Conservation (phyloP, 1,139 yeast genomes). For the Geotrichum cucujoidarum region DNA sequence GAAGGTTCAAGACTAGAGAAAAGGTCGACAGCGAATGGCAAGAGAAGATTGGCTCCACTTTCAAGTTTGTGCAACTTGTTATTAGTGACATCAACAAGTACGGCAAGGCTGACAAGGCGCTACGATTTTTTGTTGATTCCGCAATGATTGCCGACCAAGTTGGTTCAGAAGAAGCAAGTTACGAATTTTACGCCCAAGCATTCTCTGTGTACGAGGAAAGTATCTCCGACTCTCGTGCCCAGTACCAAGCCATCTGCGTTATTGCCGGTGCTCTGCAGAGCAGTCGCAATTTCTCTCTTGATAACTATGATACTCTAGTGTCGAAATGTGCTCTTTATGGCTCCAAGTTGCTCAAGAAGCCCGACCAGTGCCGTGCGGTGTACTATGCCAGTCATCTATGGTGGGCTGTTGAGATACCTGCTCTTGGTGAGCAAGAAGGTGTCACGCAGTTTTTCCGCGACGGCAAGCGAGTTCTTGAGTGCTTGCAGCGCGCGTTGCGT, state of each 20-base stretch:
- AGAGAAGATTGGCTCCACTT: slow-evolving; percentile 46
- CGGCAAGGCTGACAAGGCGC: slow-evolving; percentile 48
- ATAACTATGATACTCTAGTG: slow-evolving; percentile 72
- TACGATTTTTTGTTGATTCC: slow-evolving; percentile 44
- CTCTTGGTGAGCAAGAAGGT: slow-evolving; percentile 47
- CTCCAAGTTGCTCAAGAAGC: slow-evolving; percentile 80
- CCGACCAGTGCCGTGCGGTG: slow-evolving; percentile 91
- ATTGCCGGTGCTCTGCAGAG: slow-evolving; percentile 61
- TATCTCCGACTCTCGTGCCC: slow-evolving; percentile 57
- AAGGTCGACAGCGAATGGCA: slow-evolving; percentile 30
- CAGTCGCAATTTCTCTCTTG: slow-evolving; percentile 51
- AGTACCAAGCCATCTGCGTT: slow-evolving; percentile 49
- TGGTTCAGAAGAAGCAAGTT: slow-evolving; percentile 58
- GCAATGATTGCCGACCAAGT: slow-evolving; percentile 73
- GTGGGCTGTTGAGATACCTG: slow-evolving; percentile 73
- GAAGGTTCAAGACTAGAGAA: slow-evolving; percentile 40
- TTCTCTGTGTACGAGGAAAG: slow-evolving; percentile 84
- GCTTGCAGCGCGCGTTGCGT: slow-evolving; percentile 69
- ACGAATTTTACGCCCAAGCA: slow-evolving; percentile 85
- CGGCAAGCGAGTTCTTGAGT: slow-evolving; percentile 60
- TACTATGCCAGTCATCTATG: slow-evolving; percentile 85
- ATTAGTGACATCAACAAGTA: slow-evolving; percentile 61
- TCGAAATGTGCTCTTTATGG: slow-evolving; percentile 85
- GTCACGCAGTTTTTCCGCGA: slow-evolving; percentile 44
- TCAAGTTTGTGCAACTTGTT: slow-evolving; percentile 69